phyloP scores from a whole-genome alignment of 2,329 filamentous ascomycete species.

The Aspergillus sojae region DNA sequence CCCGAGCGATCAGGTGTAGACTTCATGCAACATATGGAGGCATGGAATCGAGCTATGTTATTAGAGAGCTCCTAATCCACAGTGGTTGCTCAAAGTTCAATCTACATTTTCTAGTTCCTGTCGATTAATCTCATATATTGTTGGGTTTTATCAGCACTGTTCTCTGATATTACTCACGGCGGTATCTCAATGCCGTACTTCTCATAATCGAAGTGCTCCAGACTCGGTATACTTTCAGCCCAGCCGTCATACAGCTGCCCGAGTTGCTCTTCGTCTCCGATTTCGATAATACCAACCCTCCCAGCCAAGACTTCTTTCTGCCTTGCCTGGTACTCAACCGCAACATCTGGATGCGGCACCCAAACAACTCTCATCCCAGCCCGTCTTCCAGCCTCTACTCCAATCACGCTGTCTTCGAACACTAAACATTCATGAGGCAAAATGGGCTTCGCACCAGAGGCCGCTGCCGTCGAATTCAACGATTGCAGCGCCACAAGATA shows the following conservation, averaged over 20 bases:
- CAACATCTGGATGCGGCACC: conserved; percentile 37
- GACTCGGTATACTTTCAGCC: conserved; percentile 37
- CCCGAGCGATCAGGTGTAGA: no score
- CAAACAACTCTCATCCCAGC: conserved; percentile 40
- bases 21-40: no score
- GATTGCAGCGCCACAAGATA: conserved; percentile 27
- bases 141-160: no score
- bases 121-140: no score
- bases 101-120: no score
- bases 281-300: conserved; percentile 25
- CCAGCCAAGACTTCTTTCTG: conserved; percentile 24
- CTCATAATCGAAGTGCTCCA: conserved; percentile 44
- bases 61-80: no score
- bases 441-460: conserved; percentile 12
- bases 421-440: conserved; percentile 36
- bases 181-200: conserved; percentile 36
- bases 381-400: conserved; percentile 35
- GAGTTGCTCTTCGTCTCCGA: conserved; percentile 44
- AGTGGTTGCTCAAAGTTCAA: no score
- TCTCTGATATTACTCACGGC: no score
- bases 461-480: conserved; percentile 15
- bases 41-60: no score
- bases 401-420: conserved; percentile 37
- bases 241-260: conserved; percentile 43
- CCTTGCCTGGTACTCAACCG: conserved; percentile 36